A percentile compares a stretch with the other conserved stretches of the same genome.
phyloP scores from a whole-genome alignment of 768 basidiomycete species.

The Cystofilobasidium ferigula region DNA sequence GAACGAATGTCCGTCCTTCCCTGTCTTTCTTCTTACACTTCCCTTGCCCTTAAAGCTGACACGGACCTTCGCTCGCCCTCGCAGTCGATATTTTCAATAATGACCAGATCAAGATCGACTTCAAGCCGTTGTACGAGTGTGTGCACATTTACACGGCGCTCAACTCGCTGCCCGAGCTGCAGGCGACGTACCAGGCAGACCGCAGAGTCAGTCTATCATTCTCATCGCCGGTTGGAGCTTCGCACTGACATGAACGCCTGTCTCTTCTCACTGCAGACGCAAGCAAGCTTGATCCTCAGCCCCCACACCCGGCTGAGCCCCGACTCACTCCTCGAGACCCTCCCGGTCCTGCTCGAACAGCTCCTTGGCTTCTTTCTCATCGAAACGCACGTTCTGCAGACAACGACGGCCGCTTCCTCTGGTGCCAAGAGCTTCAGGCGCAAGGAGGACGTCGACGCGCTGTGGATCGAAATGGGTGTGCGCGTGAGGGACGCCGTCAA shows the following conservation, averaged over 20 bases:
- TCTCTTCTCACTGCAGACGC: constrained; percentile 50
- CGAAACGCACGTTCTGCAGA: constrained; percentile 80
- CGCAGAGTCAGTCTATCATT: constrained; percentile 43
- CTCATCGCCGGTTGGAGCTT: neutral
- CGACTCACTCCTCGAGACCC: constrained; percentile 39
- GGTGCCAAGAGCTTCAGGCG: constrained; percentile 56
- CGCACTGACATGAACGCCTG: constrained; percentile 4
- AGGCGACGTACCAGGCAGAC: constrained; percentile 90
- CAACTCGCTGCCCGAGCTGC: constrained; percentile 79
- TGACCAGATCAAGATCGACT: constrained; percentile 76
- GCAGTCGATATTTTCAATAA: constrained; percentile 85
- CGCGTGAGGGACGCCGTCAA: constrained; percentile 65
- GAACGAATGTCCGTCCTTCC: constrained; percentile 64
- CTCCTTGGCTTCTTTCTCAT: constrained; percentile 97
- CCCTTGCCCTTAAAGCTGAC: neutral
- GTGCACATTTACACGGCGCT: constrained; percentile 92
- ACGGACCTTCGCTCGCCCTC: neutral
- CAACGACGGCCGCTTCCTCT: constrained; percentile 48
- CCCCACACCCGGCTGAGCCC: constrained; percentile 35
- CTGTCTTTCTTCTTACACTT: neutral
- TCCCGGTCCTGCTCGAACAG: constrained; percentile 74
- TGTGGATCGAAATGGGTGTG: constrained; percentile 78
- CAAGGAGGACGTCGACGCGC: constrained; percentile 77
- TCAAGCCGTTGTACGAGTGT: constrained; percentile 88
- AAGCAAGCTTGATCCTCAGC: constrained; percentile 87